Evolutionary conservation across 768 basidiomycete species (phyloP), one percentile per base, ranked within the genome.

Genomic region (Austroboletus eburneus): DNA sequence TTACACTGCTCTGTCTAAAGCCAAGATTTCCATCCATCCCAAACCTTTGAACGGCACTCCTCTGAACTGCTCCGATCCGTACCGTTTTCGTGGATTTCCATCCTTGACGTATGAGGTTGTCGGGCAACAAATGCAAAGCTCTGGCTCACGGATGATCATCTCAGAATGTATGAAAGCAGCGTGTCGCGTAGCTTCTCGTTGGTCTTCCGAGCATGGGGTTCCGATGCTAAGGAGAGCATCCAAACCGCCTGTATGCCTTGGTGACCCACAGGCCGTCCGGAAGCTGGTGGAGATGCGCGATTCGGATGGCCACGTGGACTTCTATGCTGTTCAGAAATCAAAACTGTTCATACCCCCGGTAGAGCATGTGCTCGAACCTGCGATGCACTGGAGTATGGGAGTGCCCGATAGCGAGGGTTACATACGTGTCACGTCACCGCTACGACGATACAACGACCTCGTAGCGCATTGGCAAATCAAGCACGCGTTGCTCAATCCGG

Each of bases 391-490:
- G 72, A 61, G 64, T 5, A 64, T 97, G 56, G 91, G 86, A 0
- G 62, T 90, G n/a, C 71, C 72, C 3, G 76, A 78, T 2, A 78
- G 79, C 34, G 85, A 86, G 52, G 94, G 94, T 4, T 99, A 99
- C 62, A 68, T 76, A 16, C 79, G 88, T 18, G 81, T 78, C 9
- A 97, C 96, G 9, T 91, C 87, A 5, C 96, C 96, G 0, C 69
- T 99, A 36, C 78, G 96, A 34, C 81, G 96, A 36, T 96, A 81
- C 64, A 66, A 69, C 29, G 96, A 99, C 65, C 63, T 96, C 46
- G 63, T 93, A 12, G 69, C 72, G 9, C 96, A 98, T 68, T 99
- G 93, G 91, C 94, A 98, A 64, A 80, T 99, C 66, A 94, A 96
- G 59, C 71, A 83, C 41, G 78, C 77, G 5, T 66, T 98, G 10